phyloP scores from a whole-genome alignment of 352 stramenopile species.

The Phytophthora chlamydospora region DNA sequence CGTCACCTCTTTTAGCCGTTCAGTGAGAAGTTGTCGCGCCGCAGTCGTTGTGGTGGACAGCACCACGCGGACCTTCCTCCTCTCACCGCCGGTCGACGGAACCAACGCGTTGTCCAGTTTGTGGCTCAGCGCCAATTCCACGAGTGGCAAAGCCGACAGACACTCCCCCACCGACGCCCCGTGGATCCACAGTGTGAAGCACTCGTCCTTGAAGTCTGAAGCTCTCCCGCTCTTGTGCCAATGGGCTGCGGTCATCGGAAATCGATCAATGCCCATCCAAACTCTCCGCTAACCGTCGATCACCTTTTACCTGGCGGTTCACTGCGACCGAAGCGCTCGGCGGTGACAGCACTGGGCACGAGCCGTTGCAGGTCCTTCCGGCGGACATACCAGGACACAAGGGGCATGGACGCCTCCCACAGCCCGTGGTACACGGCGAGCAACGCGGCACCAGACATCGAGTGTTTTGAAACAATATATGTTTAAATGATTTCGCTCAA shows the following conservation, averaged over 20 bases:
- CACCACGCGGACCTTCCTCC: constrained; percentile 49
- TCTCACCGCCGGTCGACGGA: constrained; percentile 7
- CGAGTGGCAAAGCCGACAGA: constrained; percentile 65
- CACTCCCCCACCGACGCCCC: constrained; percentile 78
- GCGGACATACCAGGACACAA: constrained; percentile 61
- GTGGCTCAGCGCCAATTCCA: constrained; percentile 51
- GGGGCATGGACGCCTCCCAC: constrained; percentile 55
- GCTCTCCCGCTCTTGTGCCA: constrained; percentile 19
- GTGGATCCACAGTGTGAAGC: constrained; percentile 75
- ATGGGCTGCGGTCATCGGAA: constrained; percentile 8
- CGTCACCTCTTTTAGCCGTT: constrained; percentile 28
- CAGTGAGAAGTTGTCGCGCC: constrained; percentile 49
- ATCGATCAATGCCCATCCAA: constrained; percentile 4
- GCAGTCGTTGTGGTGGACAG: constrained; percentile 74
- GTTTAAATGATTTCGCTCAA: too few species aligned
- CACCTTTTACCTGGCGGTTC: constrained; percentile 37
- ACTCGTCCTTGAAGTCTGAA: not conserved
- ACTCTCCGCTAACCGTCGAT: not conserved
- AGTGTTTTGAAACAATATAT: too few species aligned
- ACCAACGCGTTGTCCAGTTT: constrained; percentile 11
- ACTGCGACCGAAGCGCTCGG: constrained; percentile 63
- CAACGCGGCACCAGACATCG: constrained; percentile 17
- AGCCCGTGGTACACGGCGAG: constrained; percentile 53
- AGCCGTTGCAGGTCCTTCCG: constrained; percentile 53
- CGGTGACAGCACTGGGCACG: constrained; percentile 40